phyloP scores from a whole-genome alignment of 805 yeast genomes.

The Naumovozyma castellii region DNA sequence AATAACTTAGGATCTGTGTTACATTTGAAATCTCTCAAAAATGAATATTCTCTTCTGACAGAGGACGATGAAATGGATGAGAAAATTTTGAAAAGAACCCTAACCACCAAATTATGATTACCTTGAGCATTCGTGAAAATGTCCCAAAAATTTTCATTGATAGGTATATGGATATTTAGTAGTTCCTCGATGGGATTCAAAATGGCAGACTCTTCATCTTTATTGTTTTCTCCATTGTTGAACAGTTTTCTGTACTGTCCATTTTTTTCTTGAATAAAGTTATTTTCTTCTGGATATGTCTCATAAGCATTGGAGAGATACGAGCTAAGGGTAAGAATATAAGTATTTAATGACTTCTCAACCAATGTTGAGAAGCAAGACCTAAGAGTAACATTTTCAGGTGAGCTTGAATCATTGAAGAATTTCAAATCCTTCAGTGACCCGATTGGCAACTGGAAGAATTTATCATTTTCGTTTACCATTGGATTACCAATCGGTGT shows the following conservation, averaged over 20 bases:
- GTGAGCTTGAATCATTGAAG: not conserved
- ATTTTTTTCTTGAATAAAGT: not conserved
- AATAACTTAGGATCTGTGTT: conserved; percentile 1
- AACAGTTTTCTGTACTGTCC: not conserved
- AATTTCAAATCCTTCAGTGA: not conserved
- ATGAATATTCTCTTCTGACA: conserved; percentile 4
- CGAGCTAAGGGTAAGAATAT: not conserved
- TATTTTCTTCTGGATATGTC: not conserved
- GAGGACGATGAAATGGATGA: conserved; percentile 5
- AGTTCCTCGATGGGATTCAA: conserved; percentile 7
- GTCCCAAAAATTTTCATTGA: conserved; percentile 5
- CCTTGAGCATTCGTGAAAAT: conserved; percentile 1
- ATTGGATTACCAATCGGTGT: no score
- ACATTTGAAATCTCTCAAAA: conserved; percentile 1
- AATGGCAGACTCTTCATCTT: not conserved
- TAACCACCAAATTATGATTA: conserved; percentile 3
- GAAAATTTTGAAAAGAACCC: conserved; percentile 3
- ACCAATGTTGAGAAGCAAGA: not conserved
- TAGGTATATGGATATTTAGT: conserved; percentile 7
- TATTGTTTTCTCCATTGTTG: not conserved
- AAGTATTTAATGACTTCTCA: not conserved
- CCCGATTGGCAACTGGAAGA: not conserved
- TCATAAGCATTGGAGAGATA: not conserved
- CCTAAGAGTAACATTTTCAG: not conserved
- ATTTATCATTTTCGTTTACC: no score